These are phyloP conservation scores for Linnemannia zychae DNA, from an alignment of 192 early-diverging fungal genomes.

Conservation along the genomic window DNA sequence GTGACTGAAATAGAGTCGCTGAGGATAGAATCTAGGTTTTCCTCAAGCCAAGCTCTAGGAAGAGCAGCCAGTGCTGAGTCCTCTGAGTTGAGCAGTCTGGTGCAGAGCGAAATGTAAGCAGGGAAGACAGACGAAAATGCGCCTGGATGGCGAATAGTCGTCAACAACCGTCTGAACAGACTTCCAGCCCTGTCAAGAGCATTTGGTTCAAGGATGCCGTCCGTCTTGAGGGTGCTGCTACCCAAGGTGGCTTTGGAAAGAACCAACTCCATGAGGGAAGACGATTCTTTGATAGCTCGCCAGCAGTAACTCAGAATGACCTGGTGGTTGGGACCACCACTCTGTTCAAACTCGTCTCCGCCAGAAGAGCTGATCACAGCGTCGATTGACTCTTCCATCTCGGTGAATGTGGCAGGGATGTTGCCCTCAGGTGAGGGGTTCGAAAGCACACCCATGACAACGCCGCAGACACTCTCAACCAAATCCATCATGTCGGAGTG, in stretches of 20 bases:
- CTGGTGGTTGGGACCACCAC: conserved; percentile 79
- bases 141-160: conserved; percentile 89
- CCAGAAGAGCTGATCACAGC: conserved; percentile 60
- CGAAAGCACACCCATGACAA: conserved; percentile 79
- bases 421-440: conserved; percentile 93
- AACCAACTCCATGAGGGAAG: conserved; percentile 56
- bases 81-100: conserved; percentile 72
- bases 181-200: conserved; percentile 57
- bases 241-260: conserved; percentile 49
- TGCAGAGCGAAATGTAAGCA: conserved; percentile 80
- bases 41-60: conserved; percentile 83
- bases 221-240: conserved; percentile 31
- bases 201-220: conserved; percentile 28
- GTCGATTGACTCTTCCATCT: conserved; percentile 72
- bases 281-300: conserved; percentile 92
- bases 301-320: conserved; percentile 93
- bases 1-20: conserved; percentile 89
- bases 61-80: conserved; percentile 63
- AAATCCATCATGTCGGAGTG: conserved; percentile 61
- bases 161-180: conserved; percentile 70
- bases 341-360: conserved; percentile 59
- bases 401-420: conserved; percentile 82
- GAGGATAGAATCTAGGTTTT: conserved; percentile 80
- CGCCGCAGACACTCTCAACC: conserved; percentile 67
- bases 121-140: conserved; percentile 92